Evolutionary conservation across 2,329 filamentous ascomycete species (phyloP).

Genomic region (Gaeumannomyces sp.): DNA sequence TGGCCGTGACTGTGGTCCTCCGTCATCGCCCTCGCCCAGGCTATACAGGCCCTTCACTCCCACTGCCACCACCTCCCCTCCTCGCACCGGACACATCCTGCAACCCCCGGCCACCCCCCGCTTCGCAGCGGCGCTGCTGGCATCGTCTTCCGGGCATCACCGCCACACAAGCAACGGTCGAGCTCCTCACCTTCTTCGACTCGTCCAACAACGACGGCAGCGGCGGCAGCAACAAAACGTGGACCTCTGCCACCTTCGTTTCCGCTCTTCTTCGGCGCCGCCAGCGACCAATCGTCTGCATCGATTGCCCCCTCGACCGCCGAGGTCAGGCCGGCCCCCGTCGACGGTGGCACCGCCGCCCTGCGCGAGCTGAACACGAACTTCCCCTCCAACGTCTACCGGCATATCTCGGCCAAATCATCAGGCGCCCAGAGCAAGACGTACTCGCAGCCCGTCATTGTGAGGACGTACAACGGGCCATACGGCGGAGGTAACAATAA

Average conservation of each 20-base stretch:
- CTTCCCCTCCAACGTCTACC: conserved; percentile 40
- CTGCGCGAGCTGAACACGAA: conserved; percentile 53
- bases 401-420: conserved; percentile 51
- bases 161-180: background rate
- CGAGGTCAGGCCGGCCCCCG: conserved; percentile 47
- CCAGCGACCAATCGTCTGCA: conserved; percentile 41
- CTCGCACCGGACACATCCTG: background rate
- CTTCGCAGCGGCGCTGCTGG: conserved; percentile 4
- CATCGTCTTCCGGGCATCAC: conserved; percentile 3
- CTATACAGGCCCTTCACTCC: background rate
- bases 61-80: conserved; percentile 8
- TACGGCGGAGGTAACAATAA: conserved; percentile 16
- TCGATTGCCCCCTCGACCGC: conserved; percentile 49
- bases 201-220: conserved; percentile 18
- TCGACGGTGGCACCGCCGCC: conserved; percentile 51
- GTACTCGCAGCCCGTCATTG: conserved; percentile 60
- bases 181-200: conserved; percentile 16
- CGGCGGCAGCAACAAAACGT: conserved; percentile 20
- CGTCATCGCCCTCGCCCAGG: background rate
- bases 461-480: conserved; percentile 54
- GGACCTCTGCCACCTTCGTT: conserved; percentile 40
- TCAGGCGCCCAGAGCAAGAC: conserved; percentile 51
- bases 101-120: background rate
- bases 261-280: conserved; percentile 40
- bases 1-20: background rate